Percentiles rank a stretch among this genome's conserved stretches.
These are phyloP conservation scores for Ochromonas danica DNA, from an alignment of 108 stramenopile species.

Conservation along the genomic window DNA sequence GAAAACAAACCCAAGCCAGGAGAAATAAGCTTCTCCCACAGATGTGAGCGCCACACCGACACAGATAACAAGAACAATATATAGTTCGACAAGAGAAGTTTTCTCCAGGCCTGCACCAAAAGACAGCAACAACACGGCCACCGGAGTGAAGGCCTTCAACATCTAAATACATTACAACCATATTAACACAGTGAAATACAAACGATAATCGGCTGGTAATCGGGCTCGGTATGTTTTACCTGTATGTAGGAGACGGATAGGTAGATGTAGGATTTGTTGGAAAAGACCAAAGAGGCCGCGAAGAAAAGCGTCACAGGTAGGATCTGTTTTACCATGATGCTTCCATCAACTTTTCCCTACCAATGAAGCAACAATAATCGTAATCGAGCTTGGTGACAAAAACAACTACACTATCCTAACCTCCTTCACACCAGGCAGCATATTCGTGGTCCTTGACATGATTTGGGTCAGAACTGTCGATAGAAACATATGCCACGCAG, in stretches of 20 bases:
- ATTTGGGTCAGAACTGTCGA: conserved; percentile 29
- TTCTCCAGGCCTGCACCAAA: conserved; percentile 21
- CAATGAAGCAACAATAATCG: neutral
- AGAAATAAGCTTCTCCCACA: conserved; percentile 19
- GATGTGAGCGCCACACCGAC: conserved; percentile 33
- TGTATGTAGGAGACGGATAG: conserved; percentile 36
- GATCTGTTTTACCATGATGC: conserved; percentile 8
- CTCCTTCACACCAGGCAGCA: conserved; percentile 29
- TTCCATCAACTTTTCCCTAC: conserved; percentile 29
- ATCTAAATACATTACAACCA: conserved; percentile 1
- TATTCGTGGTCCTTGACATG: conserved; percentile 27
- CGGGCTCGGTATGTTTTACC: too few relatives aligned
- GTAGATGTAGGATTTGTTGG: conserved; percentile 35
- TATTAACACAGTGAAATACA: too few relatives aligned
- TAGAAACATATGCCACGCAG: conserved; percentile 33
- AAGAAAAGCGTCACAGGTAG: conserved; percentile 30
- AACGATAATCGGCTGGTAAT: too few relatives aligned
- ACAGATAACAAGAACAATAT: conserved; percentile 29
- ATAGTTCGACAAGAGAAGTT: conserved; percentile 22
- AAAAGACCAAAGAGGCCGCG: neutral
- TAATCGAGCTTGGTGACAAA: neutral
- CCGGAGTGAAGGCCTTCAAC: conserved; percentile 36
- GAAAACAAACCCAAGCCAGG: conserved; percentile 25
- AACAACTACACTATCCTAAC: neutral
- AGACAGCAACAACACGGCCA: conserved; percentile 30